Base-by-base conservation (phyloP, 495 filamentous ascomycete genomes). In the Penicillium manginii region DNA sequence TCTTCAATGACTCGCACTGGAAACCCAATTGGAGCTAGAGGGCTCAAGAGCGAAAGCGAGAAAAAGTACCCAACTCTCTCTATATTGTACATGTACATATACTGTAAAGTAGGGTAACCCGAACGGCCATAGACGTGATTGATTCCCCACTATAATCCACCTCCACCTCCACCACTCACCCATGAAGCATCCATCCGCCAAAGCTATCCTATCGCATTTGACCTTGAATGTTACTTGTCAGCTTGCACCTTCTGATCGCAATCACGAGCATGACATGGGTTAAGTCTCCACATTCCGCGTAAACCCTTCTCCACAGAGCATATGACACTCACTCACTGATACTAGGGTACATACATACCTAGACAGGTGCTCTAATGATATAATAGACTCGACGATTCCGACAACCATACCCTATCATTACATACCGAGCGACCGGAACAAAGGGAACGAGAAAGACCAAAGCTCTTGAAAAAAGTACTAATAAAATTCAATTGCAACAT, bases 231-330 rank as follows among this genome's bases (percentile, higher is more conserved):
- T 39, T n/a, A 39, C 11, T 39, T 39, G 35, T 39, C 35, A 12
- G 15, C 15, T 39, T 39, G 35, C 15, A 39, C 35, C 11, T 39
- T n/a, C 15, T 39, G 26, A 29, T 29, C 35, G 12, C 12, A n/a
- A 39, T 39, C 35, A 39, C 15, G 15, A 39, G 35, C 15, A n/a
- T 39, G 12, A 39, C 35, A n/a, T 14, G 35, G 12, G 35, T 2
- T 29, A 8, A 29, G 42, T 45, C 42, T 45, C 42, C 42, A 45
- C 42, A 45, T n/a, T 45, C 42, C 42, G 17, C 42, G 42, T 45
- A 45, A 4, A 18, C 15, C 42, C 26, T 29, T 45, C 42, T 45
- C 42, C 42, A 17, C 42, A 45, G 17, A 21, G 42, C 14, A n/a
- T 29, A n/a, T n/a, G n/a, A n/a, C n/a, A n/a, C n/a, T n/a, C n/a